Evolutionary conservation across 306 rosid genomes (phyloP).

Genomic region (Citrullus amarus): DNA sequence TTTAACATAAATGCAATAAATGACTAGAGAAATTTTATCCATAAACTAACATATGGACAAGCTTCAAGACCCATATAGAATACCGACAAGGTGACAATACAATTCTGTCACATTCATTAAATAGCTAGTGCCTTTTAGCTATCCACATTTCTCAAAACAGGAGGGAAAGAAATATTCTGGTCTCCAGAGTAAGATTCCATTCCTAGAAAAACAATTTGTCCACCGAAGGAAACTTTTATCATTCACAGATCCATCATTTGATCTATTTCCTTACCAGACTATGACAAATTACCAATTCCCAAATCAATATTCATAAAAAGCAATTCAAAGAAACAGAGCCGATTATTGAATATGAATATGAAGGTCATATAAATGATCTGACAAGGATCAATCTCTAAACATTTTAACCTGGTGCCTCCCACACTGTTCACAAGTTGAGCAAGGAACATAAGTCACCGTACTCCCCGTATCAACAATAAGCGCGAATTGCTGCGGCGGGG

Average conservation of each 20-base stretch:
- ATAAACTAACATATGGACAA: not conserved
- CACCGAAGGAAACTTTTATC: not conserved
- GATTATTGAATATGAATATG: conserved; percentile 3
- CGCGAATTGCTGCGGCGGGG: conserved; percentile 86
- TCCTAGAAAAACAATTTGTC: not conserved
- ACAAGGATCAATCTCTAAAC: not conserved
- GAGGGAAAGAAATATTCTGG: not conserved
- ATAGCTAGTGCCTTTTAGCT: not conserved
- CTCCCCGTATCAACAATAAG: conserved; percentile 97
- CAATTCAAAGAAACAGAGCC: not conserved
- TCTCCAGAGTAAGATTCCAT: not conserved
- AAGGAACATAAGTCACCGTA: conserved; percentile 91
- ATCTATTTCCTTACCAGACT: not conserved
- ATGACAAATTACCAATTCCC: not conserved
- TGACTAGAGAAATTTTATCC: not conserved
- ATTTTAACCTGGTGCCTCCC: conserved; percentile 50
- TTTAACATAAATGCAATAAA: not conserved
- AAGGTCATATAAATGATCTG: not conserved
- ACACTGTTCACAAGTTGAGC: conserved; percentile 69
- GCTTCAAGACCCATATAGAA: not conserved
- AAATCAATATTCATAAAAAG: not conserved
- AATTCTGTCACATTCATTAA: not conserved
- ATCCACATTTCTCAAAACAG: not conserved
- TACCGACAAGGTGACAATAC: not conserved
- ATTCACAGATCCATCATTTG: not conserved